Evolutionary conservation across 345 rosid genomes (phyloP), one percentile per base, ranked within the genome.

Genomic region (Lepidium africanum): DNA sequence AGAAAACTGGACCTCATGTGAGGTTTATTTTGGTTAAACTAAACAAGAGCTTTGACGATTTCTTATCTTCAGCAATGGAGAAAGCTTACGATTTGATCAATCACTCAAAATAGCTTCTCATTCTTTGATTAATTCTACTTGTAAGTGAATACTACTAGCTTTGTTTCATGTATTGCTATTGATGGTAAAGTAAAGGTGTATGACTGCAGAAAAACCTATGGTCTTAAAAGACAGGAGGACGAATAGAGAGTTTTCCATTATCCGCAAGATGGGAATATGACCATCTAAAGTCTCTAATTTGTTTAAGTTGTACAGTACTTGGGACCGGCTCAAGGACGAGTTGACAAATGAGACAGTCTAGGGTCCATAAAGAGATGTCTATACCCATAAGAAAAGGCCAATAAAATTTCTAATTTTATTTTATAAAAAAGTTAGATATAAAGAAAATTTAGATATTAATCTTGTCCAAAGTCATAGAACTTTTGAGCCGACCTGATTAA

Each of bases 181-280:
- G 43, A 47, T 59, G 33, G 5, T 50, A 48, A 5, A 14, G 3
- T 2, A 14, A 65, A 88, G 92, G 92, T 88, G 9, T 91, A 88
- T 68, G 96, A 90, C 63, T 80, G 92, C 1, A 92, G 92, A 41
- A 88, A 91, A 42, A 88, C 92, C 17, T 91, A 86, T 55, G 60
- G 42, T 16, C 5, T 36, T n/a, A n/a, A 25, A 56, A 36, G 30
- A 56, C 43, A 36, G 60, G 43, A 35, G 15, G 43, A 1, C 30
- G 60, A 36, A 36, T 36, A 10, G 91, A 88, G 78, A 88, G 97
- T 91, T 30, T 36, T 36, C 30, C 60, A 1, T n/a, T 56, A 10
- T 36, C 15, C 3, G 9, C 43, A 15, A 56, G 61, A 56, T 56
- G 43, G 43, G 61, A 56, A 56, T 56, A 56, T 7, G 45, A 84